Evolutionary conservation across 805 yeast species (phyloP), one percentile per base, ranked within the genome.

Genomic region (Candida hispaniensis): DNA sequence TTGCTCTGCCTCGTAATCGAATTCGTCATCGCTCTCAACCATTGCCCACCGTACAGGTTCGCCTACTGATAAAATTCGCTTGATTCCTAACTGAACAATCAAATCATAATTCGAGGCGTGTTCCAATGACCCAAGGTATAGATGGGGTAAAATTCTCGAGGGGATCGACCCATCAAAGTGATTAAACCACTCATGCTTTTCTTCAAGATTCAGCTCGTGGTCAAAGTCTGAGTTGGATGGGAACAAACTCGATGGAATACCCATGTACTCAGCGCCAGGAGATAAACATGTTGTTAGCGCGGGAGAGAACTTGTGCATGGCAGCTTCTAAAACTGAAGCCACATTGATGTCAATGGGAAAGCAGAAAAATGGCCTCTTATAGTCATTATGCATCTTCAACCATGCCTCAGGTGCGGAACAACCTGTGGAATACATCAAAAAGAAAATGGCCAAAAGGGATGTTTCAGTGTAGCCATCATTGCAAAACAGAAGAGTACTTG

Each of bases 391-490:
- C 34, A 82, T 55, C 40, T 68, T 66, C 12, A 78, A 48, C 42
- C 79, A 62, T 1, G 85, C 86, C 23, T 77, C 75, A 16, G 78
- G 74, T 8, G 81, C 55, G 0, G 69, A 45, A 12, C 72, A 49
- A 23, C 77, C 72, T 36, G 75, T 68, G 2, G 80, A 54, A 55
- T 77, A 88, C 40, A 88, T 78, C 39, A 79, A 45, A 47, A 70
- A 86, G 39, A 85, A 69, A 20, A 82, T 59, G 1, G 73, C 69
- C 23, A 86, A 55, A n/a, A 88, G 63, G 4, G 94, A 73, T 34
- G 86, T 78, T 50, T 85, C 95, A 0, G 95, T 82, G 55, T 86
- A 88, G 0, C 97, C 97, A 56, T 88, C 95, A 2, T 80, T 70
- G 49, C 94, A 83, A 51, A 73, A 77, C 7, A 86, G 60, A 41